These are phyloP conservation scores for Trichoderma aggressivum DNA, from an alignment of 2,329 filamentous ascomycete species.

Conservation along the genomic window DNA sequence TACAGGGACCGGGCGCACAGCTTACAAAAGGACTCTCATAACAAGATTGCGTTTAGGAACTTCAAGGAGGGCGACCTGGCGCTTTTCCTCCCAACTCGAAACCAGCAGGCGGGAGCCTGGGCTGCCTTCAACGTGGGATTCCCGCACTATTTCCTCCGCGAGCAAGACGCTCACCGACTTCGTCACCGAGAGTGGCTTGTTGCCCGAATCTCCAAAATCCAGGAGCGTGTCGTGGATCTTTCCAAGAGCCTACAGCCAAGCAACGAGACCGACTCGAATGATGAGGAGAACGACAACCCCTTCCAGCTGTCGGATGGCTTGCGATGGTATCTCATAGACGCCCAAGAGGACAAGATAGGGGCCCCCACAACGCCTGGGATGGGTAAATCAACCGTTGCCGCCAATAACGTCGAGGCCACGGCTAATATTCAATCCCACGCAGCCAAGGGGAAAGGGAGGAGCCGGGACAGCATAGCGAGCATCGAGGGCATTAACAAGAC, in stretches of 20 bases:
- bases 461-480: constrained; percentile 47
- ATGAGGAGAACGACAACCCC: constrained; percentile 87
- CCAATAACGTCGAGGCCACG: constrained; percentile 80
- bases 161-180: constrained; percentile 84
- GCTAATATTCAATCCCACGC: constrained; percentile 62
- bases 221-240: constrained; percentile 90
- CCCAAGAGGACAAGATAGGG: constrained; percentile 84
- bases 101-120: constrained; percentile 93
- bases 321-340: constrained; percentile 94
- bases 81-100: constrained; percentile 88
- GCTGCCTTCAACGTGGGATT: constrained; percentile 97
- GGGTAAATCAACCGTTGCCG: constrained; percentile 86
- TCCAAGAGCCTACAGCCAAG: constrained; percentile 66
- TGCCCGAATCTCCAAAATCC: constrained; percentile 83
- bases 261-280: constrained; percentile 51
- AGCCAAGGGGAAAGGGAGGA: constrained; percentile 44
- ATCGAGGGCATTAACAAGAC: constrained; percentile 74
- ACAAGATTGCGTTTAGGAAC: constrained; percentile 92
- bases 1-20: constrained; percentile 85
- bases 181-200: constrained; percentile 92
- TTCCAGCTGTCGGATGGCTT: constrained; percentile 94
- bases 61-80: constrained; percentile 97
- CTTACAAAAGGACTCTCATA: constrained; percentile 79
- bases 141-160: constrained; percentile 93
- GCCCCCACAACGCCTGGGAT: constrained; percentile 90